A percentile compares a stretch with the other conserved stretches of the same genome.
Evolutionary conservation across 768 basidiomycete species (phyloP).

Genomic region (Lepiota subincarnata): DNA sequence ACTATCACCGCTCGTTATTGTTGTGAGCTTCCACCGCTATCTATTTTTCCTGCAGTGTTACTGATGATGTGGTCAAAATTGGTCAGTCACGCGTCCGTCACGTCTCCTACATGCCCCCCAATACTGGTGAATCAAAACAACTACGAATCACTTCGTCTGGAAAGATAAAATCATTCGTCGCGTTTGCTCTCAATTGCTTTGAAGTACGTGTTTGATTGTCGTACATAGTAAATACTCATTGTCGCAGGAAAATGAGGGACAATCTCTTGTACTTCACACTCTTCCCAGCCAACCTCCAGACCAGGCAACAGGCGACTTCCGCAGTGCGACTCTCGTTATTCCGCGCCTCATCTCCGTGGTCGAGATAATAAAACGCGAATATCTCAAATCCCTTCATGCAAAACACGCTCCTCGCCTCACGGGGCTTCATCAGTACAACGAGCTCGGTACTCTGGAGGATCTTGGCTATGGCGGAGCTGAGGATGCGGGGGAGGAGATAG

Average conservation of each 20-base stretch:
- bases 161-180: constrained; percentile 33
- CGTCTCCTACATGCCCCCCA: no score
- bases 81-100: no score
- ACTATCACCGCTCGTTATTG: no score
- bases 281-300: constrained; percentile 33
- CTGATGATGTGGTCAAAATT: no score
- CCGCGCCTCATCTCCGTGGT: constrained; percentile 72
- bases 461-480: constrained; percentile 21
- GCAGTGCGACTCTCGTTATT: constrained; percentile 33
- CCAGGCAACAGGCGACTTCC: constrained; percentile 7
- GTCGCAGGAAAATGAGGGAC: constrained; percentile 41
- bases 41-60: no score
- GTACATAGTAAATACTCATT: neutral
- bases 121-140: no score
- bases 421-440: constrained; percentile 78
- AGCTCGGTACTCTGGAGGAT: constrained; percentile 54
- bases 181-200: constrained; percentile 49
- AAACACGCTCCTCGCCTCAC: constrained; percentile 34
- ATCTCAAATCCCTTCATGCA: constrained; percentile 47
- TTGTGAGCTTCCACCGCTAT: no score
- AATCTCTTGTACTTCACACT: constrained; percentile 56
- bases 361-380: constrained; percentile 85
- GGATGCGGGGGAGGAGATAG: constrained; percentile 27
- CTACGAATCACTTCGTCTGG: no score
- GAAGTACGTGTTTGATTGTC: constrained; percentile 30